A percentile compares a stretch with the other conserved stretches of the same genome.
phyloP scores from a whole-genome alignment of 1,284 basidiomycete species.

The Porogramme epimiltina region DNA sequence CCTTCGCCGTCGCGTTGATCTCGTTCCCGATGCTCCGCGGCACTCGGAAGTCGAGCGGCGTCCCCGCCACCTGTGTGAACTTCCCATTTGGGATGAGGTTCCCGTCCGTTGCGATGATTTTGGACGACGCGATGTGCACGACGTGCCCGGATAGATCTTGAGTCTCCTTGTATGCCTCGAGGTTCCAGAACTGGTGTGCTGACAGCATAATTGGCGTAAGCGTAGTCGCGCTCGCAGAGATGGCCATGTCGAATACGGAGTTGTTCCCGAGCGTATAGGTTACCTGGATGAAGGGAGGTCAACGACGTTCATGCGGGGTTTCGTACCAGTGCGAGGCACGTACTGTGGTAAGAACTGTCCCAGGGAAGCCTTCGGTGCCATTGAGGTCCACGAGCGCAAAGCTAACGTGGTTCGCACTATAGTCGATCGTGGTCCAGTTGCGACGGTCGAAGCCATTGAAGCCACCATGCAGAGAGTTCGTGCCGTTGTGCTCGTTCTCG shows the following conservation, averaged over 20 bases:
- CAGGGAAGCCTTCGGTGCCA: slow-evolving; percentile 57
- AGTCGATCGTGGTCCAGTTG: slow-evolving; percentile 50
- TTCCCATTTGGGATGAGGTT: slow-evolving; percentile 52
- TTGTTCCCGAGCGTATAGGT: slow-evolving; percentile 52
- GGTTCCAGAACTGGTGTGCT: slow-evolving; percentile 58
- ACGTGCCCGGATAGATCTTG: slow-evolving; percentile 47
- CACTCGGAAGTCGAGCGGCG: slow-evolving; percentile 48
- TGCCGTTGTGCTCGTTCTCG: slow-evolving; percentile 48
- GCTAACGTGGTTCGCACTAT: slow-evolving; percentile 45
- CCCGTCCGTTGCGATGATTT: slow-evolving; percentile 47
- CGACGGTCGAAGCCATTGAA: slow-evolving; percentile 54
- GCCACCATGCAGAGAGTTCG: slow-evolving; percentile 53
- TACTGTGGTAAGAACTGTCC: slow-evolving; percentile 46
- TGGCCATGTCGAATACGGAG: slow-evolving; percentile 43
- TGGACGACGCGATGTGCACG: slow-evolving; percentile 42
- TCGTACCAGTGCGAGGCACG: not conserved
- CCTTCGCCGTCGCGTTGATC: slow-evolving; percentile 42
- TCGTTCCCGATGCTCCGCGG: slow-evolving; percentile 40
- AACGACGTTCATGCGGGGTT: too few relatives aligned
- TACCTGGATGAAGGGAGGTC: slow-evolving; percentile 35
- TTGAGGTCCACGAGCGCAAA: slow-evolving; percentile 48
- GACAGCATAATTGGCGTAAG: slow-evolving; percentile 56
- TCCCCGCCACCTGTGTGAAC: slow-evolving; percentile 42
- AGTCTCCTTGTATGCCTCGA: slow-evolving; percentile 53
- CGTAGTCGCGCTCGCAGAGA: slow-evolving; percentile 46